phyloP scores from a whole-genome alignment of 768 basidiomycete genomes.

The Hygrocybe punicea region DNA sequence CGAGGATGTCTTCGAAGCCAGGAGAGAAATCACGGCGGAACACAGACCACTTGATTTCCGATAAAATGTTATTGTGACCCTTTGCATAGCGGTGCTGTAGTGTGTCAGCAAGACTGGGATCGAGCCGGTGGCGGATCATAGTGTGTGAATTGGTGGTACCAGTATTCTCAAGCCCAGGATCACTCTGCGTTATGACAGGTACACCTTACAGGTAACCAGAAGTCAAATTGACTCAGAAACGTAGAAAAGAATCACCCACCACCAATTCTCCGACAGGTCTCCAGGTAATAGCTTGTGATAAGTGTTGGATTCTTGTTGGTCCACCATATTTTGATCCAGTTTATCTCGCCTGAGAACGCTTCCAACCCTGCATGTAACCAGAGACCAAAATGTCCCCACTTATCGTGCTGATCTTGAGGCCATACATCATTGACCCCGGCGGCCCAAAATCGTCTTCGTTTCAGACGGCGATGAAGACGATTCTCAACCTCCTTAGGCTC shows the following conservation, averaged over 20 bases:
- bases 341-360: conserved; percentile 23
- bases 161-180: conserved; percentile 43
- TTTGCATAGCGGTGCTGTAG: conserved; percentile 35
- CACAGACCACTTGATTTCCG: conserved; percentile 38
- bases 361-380: conserved; percentile 31
- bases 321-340: conserved; percentile 36
- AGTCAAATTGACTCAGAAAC: neutral
- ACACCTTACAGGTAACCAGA: conserved; percentile 21
- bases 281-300: conserved; percentile 9
- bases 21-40: conserved; percentile 29
- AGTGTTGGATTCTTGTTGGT: conserved; percentile 27
- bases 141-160: conserved; percentile 45
- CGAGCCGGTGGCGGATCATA: conserved; percentile 31
- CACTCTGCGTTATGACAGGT: conserved; percentile 43
- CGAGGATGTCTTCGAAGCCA: conserved; percentile 36
- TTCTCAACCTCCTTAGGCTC: too few species aligned
- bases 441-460: too few species aligned
- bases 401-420: conserved; percentile 37
- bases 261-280: conserved; percentile 15
- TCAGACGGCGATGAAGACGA: too few species aligned
- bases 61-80: conserved; percentile 32
- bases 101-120: conserved; percentile 26
- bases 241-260: conserved; percentile 12
- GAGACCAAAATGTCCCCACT: conserved; percentile 35
- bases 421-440: too few species aligned